phyloP scores from a whole-genome alignment of 164 flowering plant genomes.

The Cinnamomum micranthum region DNA sequence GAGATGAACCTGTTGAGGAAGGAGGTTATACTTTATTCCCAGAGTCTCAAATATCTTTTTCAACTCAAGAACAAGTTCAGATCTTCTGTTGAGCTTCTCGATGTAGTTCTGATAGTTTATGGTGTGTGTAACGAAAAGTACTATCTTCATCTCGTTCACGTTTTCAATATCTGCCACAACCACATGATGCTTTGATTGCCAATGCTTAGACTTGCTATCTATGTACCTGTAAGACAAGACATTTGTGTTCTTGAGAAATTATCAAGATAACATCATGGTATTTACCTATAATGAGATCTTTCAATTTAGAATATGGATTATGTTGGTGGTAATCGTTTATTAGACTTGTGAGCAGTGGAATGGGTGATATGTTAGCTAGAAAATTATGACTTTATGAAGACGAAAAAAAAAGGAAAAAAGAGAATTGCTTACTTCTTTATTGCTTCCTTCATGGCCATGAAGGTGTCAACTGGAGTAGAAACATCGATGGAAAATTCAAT shows the following conservation, averaged over 20 bases:
- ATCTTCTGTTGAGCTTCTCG: slow-evolving; percentile 31
- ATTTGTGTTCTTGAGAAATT: not conserved
- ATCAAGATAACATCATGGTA: not conserved
- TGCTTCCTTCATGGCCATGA: slow-evolving; percentile 31
- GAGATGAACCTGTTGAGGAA: slow-evolving; percentile 46
- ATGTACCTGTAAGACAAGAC: slow-evolving; percentile 33
- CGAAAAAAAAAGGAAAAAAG: not conserved
- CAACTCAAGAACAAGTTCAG: slow-evolving; percentile 47
- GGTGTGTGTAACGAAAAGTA: slow-evolving; percentile 38
- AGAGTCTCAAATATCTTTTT: slow-evolving; percentile 41
- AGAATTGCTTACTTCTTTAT: slow-evolving; percentile 35
- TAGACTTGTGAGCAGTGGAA: too few species aligned
- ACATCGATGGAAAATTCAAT: slow-evolving; percentile 27
- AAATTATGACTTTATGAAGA: too few species aligned
- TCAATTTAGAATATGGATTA: too few species aligned
- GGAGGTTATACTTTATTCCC: slow-evolving; percentile 40
- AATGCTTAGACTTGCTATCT: slow-evolving; percentile 47
- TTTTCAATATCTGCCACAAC: slow-evolving; percentile 45
- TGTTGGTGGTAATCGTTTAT: too few species aligned
- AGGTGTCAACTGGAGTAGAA: slow-evolving; percentile 18
- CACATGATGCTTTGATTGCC: slow-evolving; percentile 40
- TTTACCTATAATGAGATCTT: too few species aligned
- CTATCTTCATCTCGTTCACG: slow-evolving; percentile 44
- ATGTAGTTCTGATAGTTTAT: slow-evolving; percentile 50
- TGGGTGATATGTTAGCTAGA: too few species aligned